These are phyloP conservation scores for Melaleuca alternifolia DNA, from an alignment of 345 rosid genomes.

Conservation along the genomic window DNA sequence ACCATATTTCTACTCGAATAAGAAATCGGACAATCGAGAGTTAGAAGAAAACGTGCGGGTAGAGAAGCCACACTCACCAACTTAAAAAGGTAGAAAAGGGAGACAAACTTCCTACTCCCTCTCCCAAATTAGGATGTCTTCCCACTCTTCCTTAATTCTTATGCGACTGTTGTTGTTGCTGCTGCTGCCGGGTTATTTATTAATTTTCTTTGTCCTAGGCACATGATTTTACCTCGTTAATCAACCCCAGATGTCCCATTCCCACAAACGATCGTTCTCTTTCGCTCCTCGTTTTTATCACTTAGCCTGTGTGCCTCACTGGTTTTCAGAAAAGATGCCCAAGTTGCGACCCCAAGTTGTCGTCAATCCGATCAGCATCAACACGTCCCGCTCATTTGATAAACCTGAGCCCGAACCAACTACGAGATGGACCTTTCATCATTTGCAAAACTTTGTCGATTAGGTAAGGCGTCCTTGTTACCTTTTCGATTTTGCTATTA, in stretches of 20 bases:
- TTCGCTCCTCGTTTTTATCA: neutral
- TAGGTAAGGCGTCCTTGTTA: neutral
- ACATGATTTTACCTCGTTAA: neutral
- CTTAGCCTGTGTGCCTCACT: neutral
- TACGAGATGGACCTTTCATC: neutral
- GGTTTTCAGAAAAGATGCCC: neutral
- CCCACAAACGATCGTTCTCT: too few relatives aligned
- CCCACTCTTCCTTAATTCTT: neutral
- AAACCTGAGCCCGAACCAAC: neutral
- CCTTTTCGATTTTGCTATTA: neutral
- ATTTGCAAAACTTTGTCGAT: neutral
- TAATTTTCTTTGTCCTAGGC: neutral
- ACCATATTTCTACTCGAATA: neutral
- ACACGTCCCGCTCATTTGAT: neutral
- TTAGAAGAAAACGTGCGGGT: neutral
- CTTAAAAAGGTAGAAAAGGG: neutral
- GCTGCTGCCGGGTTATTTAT: neutral
- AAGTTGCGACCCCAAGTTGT: neutral
- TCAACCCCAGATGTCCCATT: neutral
- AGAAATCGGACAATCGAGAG: neutral
- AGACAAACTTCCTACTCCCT: neutral
- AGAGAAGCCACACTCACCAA: neutral
- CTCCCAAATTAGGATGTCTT: neutral
- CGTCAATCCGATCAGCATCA: neutral
- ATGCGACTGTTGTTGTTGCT: neutral